phyloP scores from a whole-genome alignment of 805 yeast genomes.

The Metschnikowia hibisci region DNA sequence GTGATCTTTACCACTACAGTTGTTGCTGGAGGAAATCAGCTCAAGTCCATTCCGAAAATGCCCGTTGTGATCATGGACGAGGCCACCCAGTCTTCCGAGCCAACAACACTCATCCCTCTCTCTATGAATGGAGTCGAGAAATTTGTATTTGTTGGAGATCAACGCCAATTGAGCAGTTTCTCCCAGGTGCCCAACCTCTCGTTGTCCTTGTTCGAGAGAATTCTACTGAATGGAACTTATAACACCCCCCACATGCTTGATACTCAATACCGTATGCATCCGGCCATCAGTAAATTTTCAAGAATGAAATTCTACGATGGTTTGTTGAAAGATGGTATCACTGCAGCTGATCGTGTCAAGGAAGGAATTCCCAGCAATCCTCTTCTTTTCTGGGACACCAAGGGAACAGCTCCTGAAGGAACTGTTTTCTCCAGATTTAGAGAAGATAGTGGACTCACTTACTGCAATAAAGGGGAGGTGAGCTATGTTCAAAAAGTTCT shows the following conservation, averaged over 20 bases:
- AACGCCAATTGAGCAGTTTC: conserved; percentile 68
- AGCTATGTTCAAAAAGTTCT: conserved; percentile 44
- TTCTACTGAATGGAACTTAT: conserved; percentile 57
- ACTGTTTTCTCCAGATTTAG: conserved; percentile 46
- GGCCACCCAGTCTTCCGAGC: conserved; percentile 73
- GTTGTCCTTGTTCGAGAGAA: conserved; percentile 65
- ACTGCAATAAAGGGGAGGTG: conserved; percentile 54
- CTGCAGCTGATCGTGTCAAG: conserved; percentile 45
- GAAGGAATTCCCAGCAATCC: conserved; percentile 48
- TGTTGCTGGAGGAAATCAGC: conserved; percentile 58
- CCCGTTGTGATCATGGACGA: conserved; percentile 79
- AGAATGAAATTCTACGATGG: conserved; percentile 49
- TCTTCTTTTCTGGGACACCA: conserved; percentile 57
- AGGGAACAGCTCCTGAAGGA: conserved; percentile 44
- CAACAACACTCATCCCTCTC: conserved; percentile 65
- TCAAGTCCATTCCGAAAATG: conserved; percentile 49
- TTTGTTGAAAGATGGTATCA: conserved; percentile 54
- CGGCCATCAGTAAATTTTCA: conserved; percentile 57
- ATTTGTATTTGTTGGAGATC: conserved; percentile 73
- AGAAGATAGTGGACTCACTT: conserved; percentile 54
- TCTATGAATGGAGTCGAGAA: conserved; percentile 62
- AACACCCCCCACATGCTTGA: conserved; percentile 63
- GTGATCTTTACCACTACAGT: conserved; percentile 72
- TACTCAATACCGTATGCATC: conserved; percentile 68
- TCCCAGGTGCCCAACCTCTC: conserved; percentile 65